Conservation (phyloP, 1,284 basidiomycete species). For the Pholiota adiposa region DNA sequence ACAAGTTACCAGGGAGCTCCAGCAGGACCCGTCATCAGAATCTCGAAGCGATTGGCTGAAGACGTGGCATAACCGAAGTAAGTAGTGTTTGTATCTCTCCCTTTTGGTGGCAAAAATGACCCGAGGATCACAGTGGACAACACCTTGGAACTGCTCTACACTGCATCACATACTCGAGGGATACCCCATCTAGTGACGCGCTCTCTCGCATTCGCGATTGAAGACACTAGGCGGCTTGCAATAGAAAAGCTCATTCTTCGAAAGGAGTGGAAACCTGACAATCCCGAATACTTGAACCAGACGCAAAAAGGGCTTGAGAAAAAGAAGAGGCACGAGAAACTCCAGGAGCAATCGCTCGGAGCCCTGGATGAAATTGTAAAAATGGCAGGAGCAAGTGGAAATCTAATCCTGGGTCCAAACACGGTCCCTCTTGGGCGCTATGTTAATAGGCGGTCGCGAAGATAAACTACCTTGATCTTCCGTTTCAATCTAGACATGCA, state of each 20-base stretch:
- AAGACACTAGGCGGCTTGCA: slow-evolving; percentile 35
- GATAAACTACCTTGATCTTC: slow-evolving; percentile 3
- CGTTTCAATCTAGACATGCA: neutral
- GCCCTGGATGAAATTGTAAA: slow-evolving; percentile 50
- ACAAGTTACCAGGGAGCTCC: slow-evolving; percentile 42
- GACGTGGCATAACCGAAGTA: slow-evolving; percentile 54
- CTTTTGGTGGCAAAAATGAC: neutral
- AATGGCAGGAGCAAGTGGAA: slow-evolving; percentile 54
- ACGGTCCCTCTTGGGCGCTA: slow-evolving; percentile 13
- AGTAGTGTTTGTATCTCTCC: slow-evolving; percentile 17
- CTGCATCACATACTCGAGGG: slow-evolving; percentile 59
- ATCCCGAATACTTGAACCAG: slow-evolving; percentile 4
- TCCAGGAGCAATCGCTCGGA: slow-evolving; percentile 38
- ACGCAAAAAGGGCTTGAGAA: slow-evolving; percentile 11
- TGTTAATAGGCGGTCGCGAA: slow-evolving; percentile 2
- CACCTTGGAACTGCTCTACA: slow-evolving; percentile 57
- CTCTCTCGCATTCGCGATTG: slow-evolving; percentile 49
- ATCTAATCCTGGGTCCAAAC: slow-evolving; percentile 46
- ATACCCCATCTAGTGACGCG: slow-evolving; percentile 60
- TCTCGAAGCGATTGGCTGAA: slow-evolving; percentile 46
- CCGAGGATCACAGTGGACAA: slow-evolving; percentile 51
- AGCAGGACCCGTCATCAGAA: slow-evolving; percentile 35
- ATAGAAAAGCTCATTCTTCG: slow-evolving; percentile 22
- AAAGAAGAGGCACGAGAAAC: slow-evolving; percentile 21
- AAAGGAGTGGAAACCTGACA: slow-evolving; percentile 22